Evolutionary conservation across 2,329 filamentous ascomycete genomes (phyloP).

Genomic region (Hymenoscyphus albidus): DNA sequence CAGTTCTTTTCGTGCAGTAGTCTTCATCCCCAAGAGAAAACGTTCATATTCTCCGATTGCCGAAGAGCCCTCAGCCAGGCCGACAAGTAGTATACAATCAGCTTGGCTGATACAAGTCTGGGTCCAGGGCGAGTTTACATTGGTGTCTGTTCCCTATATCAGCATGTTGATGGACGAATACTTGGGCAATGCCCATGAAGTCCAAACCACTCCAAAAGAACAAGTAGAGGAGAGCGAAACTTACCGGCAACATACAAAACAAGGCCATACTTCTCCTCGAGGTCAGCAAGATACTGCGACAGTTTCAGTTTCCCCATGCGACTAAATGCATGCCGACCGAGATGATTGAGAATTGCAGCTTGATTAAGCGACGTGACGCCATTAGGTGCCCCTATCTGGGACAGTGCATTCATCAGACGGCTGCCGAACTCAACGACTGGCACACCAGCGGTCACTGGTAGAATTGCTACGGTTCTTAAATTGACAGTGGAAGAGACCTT

Average conservation of each 20-base stretch:
- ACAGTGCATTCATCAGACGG: slow-evolving; percentile 78
- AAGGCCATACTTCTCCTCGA: slow-evolving; percentile 95
- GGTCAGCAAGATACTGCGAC: slow-evolving; percentile 90
- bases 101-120: slow-evolving; percentile 97
- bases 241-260: slow-evolving; percentile 87
- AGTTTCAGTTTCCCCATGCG: slow-evolving; percentile 96
- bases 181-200: slow-evolving; percentile 13
- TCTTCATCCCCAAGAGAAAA: slow-evolving; percentile 95
- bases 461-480: slow-evolving; percentile 83
- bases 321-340: slow-evolving; percentile 94
- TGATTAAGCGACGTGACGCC: slow-evolving; percentile 92
- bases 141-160: slow-evolving; percentile 63
- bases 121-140: slow-evolving; percentile 95
- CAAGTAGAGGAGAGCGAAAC: slow-evolving; percentile 40
- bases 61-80: slow-evolving; percentile 83
- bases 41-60: slow-evolving; percentile 94
- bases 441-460: slow-evolving; percentile 86
- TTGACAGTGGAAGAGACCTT: slow-evolving; percentile 84
- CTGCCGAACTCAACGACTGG: slow-evolving; percentile 95
- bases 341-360: slow-evolving; percentile 86
- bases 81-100: slow-evolving; percentile 91
- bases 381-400: slow-evolving; percentile 83
- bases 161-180: slow-evolving; percentile 1
- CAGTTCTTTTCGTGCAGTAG: slow-evolving; percentile 87
- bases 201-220: slow-evolving; percentile 29